These are phyloP conservation scores for Brassica nigra DNA, from an alignment of 345 rosid genomes.

Conservation along the genomic window DNA sequence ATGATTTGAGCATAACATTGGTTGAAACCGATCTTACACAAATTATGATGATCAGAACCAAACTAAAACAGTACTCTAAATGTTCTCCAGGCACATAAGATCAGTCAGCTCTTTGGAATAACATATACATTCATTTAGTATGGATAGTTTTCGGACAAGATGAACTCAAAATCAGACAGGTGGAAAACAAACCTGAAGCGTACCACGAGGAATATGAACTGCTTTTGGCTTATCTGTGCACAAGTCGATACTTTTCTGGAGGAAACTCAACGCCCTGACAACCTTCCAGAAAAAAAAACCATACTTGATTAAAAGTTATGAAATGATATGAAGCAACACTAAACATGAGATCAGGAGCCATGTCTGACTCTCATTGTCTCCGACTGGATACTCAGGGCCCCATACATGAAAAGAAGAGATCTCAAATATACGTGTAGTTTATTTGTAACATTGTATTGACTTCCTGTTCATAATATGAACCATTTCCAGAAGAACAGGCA, in stretches of 20 bases:
- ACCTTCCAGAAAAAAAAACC: conserved; percentile 57
- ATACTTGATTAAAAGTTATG: conserved; percentile 1
- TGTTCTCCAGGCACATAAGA: neutral
- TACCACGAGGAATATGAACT: conserved; percentile 85
- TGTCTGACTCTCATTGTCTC: conserved; percentile 18
- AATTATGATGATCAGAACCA: neutral
- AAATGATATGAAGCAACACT: conserved; percentile 6
- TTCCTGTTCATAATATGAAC: neutral
- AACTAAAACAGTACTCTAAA: conserved; percentile 1
- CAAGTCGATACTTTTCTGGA: conserved; percentile 60
- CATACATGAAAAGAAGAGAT: conserved; percentile 14
- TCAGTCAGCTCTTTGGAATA: neutral
- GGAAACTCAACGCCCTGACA: conserved; percentile 75
- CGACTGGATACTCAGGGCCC: conserved; percentile 15
- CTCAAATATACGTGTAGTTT: neutral
- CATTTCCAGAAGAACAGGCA: conserved; percentile 3
- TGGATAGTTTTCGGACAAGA: neutral
- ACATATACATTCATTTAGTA: neutral
- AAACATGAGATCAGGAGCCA: conserved; percentile 16
- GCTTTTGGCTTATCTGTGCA: conserved; percentile 60
- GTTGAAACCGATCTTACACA: conserved; percentile 4
- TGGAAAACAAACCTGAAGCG: conserved; percentile 85
- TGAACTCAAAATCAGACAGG: conserved; percentile 2
- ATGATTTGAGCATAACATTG: conserved; percentile 5
- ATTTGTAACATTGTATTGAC: neutral